Percentiles rank a stretch among this genome's conserved stretches.
Evolutionary conservation across 2,329 filamentous ascomycete genomes (phyloP).

Genomic region (Neobulgaria alba): DNA sequence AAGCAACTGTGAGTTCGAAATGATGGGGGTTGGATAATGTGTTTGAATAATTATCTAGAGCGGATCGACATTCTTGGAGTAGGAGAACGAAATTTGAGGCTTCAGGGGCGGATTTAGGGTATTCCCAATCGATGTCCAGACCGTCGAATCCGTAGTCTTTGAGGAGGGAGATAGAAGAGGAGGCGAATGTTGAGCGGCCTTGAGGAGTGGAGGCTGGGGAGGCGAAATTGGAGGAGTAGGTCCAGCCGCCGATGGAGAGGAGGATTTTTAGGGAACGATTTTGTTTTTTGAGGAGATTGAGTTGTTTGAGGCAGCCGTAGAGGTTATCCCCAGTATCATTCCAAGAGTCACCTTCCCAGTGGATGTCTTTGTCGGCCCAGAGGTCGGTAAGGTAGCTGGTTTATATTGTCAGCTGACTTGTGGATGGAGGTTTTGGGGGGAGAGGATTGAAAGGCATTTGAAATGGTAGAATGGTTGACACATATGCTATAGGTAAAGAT

Average conservation of each 20-base stretch:
- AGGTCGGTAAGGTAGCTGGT: slow-evolving; percentile 46
- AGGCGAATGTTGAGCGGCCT: slow-evolving; percentile 65
- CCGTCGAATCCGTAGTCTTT: slow-evolving; percentile 74
- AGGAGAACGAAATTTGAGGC: slow-evolving; percentile 52
- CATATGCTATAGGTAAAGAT: not conserved
- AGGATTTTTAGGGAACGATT: slow-evolving; percentile 81
- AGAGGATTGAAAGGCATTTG: too few species aligned
- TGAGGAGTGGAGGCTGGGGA: slow-evolving; percentile 59
- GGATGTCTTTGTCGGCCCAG: slow-evolving; percentile 51
- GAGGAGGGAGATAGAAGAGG: slow-evolving; percentile 64
- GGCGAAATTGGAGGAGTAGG: slow-evolving; percentile 79
- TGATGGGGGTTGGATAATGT: slow-evolving; percentile 35
- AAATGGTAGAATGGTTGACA: slow-evolving; percentile 74
- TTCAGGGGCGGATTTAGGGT: slow-evolving; percentile 46
- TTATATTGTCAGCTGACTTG: slow-evolving; percentile 5
- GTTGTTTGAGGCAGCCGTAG: slow-evolving; percentile 83
- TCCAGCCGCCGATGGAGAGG: slow-evolving; percentile 87
- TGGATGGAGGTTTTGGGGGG: not conserved
- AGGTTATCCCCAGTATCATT: slow-evolving; percentile 69
- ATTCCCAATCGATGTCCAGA: slow-evolving; percentile 63
- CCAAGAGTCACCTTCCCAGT: slow-evolving; percentile 60
- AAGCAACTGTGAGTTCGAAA: slow-evolving; percentile 58
- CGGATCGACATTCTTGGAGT: slow-evolving; percentile 44
- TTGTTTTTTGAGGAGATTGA: slow-evolving; percentile 71
- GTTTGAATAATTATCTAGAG: slow-evolving; percentile 48